Evolutionary conservation across 176 grass and related monocot genomes (phyloP), one percentile per base, ranked within the genome.

Genomic region (Alopecurus myosuroides): DNA sequence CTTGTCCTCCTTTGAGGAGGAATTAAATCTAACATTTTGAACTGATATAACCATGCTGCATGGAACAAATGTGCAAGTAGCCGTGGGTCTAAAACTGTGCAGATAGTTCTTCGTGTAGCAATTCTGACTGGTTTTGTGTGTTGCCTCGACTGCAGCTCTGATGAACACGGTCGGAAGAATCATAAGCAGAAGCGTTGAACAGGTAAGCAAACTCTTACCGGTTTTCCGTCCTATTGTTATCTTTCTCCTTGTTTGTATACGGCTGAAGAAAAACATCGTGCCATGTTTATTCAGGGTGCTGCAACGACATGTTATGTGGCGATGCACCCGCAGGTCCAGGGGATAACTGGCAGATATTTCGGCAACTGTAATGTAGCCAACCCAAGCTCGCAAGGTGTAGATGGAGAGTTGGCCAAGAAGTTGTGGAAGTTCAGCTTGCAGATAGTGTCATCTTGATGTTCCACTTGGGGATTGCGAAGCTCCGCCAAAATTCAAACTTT

Each of bases 221-320:
- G 64, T 28, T 36, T 53, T 36, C 36, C 39, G 35, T 53, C 15
- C 29, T 35, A 15, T n/a, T 30, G 26, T 18, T 74, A 70, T 35
- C 53, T 69, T 51, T 17, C 14, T 35, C n/a, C 68, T 4, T 4
- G 0, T 79, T 25, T 35, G 9, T 17, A 11, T 31, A 74, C 40
- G 40, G 69, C 68, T 42, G 68, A 71, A 72, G n/a, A 17, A 30
- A 30, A 61, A 45, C 39, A 19, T 46, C 5, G 20, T 46, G 39
- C 5, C 18, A 51, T 52, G 4, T 29, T 44, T 53, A 4, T 41
- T 10, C 36, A 95, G 91, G 95, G 95, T 70, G 93, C 93, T 65
- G 95, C 95, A 56, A 89, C 91, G 2, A 93, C 90, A 77, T 95
- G 95, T 80, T 95, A 98, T 31, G 86, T 95, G 34, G 92, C 87